Base-by-base conservation (phyloP, 768 basidiomycete species). In the Suillus bovinus region DNA sequence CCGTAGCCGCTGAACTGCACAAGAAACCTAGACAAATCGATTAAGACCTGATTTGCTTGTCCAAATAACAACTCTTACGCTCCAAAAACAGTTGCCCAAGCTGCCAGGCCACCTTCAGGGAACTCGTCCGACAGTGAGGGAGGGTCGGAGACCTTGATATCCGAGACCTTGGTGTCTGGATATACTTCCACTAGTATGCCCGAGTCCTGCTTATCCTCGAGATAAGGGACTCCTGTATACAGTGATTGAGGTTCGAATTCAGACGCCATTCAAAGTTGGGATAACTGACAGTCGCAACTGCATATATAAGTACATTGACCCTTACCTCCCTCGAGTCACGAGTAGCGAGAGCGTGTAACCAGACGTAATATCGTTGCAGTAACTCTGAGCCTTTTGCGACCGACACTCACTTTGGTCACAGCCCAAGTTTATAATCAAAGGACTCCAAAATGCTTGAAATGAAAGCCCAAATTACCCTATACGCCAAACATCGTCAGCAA, bases 1-100 rank as follows among this genome's bases (percentile, higher is more conserved):
- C 77, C 79, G 44, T 73, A 76, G 29, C 73, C 70, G 47, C 76
- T 74, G 60, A 73, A 70, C 56, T 72, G 72, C 5, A 73, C 60
- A 4, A 79, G 60, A 10, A 68, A 67, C 11, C 77, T 79, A 52
- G n/a, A 8, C 17, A 33, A 31, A 38, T 36, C 4, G 14, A 33
- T 29, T 54, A 29, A 33, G 54, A n/a, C 38, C 36, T 14, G 16
- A 24, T 6, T 0, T 41, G 29, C 39, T 16, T 22, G 36, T 16
- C 11, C 17, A 24, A 13, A 22, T 9, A 42, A 6, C 14, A n/a
- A 5, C n/a, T 31, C 67, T 64, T 46, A 72, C 72, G 59, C 63
- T 17, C 74, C 72, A 27, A 75, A 4, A 34, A 68, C 64, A 4
- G 61, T 58, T 24, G 64, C 49, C 73, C 73, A 74, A 7, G 72